Evolutionary conservation across 257 asterid genomes (phyloP), one percentile per base, ranked within the genome.

Genomic region (Capsicum rhomboideum): DNA sequence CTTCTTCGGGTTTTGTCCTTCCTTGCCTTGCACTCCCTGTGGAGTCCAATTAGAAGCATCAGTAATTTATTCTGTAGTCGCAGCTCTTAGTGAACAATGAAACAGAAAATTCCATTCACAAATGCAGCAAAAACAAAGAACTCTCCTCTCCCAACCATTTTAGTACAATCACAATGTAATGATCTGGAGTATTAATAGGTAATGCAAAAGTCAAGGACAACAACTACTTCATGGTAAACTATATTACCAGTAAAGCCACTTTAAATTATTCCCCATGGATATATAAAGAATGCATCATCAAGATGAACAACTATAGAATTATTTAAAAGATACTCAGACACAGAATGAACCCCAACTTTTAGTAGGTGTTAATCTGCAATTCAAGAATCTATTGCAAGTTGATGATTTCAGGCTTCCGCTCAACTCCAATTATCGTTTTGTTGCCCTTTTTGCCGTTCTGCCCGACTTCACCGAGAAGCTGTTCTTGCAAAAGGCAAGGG

Each of bases 11-110:
- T 90, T 85, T 63, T 46, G 89, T 44, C 88, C 91, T 44, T 83
- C 90, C 86, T 91, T 91, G 84, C 14, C 52, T 84, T 90, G 97
- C 68, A 85, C 88, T 82, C 91, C 98, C 99, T 92, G 93, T 26
- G 84, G 66, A 44, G 2, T 74, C 80, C 58, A 74, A 81, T 86
- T 50, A 29, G 20, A 53, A 72, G 86, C 58, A 42, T 78, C 77
- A 40, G 59, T 6, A 23, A 74, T 74, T 21, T 21, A 49, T 23
- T 74, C 34, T 21, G 21, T 26, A 61, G 28, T n/a, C n/a, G n/a
- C 16, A 68, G 58, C 58, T 21, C 18, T 17, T 14, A 23, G 31
- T 16, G 68, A 29, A 44, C 44, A 12, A 61, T 2, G 21, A 28
- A 61, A 16, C 59, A 55, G 34, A 66, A 49, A 29, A 66, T 4